phyloP scores from a whole-genome alignment of 2,329 filamentous ascomycete species.

The Aspergillus persii region DNA sequence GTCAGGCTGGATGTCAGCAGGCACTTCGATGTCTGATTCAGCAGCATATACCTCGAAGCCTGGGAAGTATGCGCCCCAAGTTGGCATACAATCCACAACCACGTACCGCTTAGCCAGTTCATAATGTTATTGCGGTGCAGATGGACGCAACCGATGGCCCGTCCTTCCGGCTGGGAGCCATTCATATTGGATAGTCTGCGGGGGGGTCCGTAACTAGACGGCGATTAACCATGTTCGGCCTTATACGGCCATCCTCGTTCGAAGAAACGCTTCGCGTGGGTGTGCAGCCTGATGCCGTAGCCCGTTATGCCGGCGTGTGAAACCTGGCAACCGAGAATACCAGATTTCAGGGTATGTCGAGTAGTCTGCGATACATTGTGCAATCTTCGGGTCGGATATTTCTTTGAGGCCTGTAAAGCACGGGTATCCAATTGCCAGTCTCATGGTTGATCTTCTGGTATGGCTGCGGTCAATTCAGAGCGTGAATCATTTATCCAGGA shows the following conservation, averaged over 20 bases:
- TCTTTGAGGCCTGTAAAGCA: slow-evolving; percentile 1
- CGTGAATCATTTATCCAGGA: background rate
- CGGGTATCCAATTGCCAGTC: background rate
- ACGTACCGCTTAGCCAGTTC: slow-evolving; percentile 1
- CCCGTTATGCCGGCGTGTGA: slow-evolving; percentile 1
- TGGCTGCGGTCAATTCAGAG: slow-evolving; percentile 1
- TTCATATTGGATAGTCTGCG: background rate
- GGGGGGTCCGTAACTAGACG: background rate
- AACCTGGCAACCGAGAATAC: slow-evolving; percentile 1
- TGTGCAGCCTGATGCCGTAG: background rate
- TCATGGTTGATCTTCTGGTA: background rate
- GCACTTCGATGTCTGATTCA: slow-evolving; percentile 2
- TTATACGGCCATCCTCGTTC: background rate
- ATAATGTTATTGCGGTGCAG: slow-evolving; percentile 6
- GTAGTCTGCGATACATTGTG: background rate
- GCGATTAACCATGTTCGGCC: background rate
- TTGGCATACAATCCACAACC: slow-evolving; percentile 4
- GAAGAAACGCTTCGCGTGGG: slow-evolving; percentile 1
- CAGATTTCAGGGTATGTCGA: slow-evolving; percentile 5
- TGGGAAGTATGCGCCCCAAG: slow-evolving; percentile 1
- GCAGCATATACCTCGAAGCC: slow-evolving; percentile 5
- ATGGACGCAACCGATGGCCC: slow-evolving; percentile 4
- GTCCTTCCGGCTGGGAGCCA: background rate
- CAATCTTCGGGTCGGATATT: slow-evolving; percentile 1
- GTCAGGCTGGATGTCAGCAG: slow-evolving; percentile 3